A percentile compares a stretch with the other conserved stretches of the same genome.
phyloP scores from a whole-genome alignment of 345 rosid genomes.

The Moricandia arvensis region DNA sequence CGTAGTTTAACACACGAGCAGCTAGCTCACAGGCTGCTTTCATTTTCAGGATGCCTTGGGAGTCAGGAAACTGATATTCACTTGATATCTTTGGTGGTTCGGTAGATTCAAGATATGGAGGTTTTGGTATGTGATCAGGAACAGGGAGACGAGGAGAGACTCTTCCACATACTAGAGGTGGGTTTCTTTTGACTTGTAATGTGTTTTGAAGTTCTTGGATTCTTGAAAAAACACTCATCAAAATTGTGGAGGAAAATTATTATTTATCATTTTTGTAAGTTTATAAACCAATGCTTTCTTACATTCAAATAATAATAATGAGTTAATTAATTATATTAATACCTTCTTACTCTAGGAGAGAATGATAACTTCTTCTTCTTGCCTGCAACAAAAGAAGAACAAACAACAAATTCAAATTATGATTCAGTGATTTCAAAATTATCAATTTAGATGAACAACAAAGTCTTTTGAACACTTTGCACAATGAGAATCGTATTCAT shows the following conservation, averaged over 20 bases:
- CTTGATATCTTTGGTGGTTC: conserved; percentile 56
- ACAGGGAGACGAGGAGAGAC: conserved; percentile 68
- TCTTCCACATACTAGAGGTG: conserved; percentile 66
- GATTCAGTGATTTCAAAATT: too few species aligned
- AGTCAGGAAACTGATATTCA: conserved; percentile 64
- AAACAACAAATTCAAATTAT: too few species aligned
- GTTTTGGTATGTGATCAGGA: conserved; percentile 70
- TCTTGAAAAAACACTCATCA: conserved; percentile 40
- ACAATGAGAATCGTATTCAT: too few species aligned
- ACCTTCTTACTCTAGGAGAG: conserved; percentile 51
- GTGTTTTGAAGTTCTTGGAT: conserved; percentile 46
- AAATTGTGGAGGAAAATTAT: not conserved
- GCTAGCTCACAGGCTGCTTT: conserved; percentile 86
- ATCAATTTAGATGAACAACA: too few species aligned
- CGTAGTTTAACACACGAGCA: conserved; percentile 69
- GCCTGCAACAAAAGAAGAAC: conserved; percentile 35
- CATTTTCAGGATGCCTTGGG: conserved; percentile 66
- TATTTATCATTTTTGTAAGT: not conserved
- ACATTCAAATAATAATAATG: not conserved
- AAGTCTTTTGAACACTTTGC: too few species aligned
- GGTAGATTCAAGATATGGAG: conserved; percentile 54
- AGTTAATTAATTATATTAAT: not conserved
- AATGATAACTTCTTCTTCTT: conserved; percentile 15
- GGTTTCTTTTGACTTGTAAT: conserved; percentile 38
- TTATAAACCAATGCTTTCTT: not conserved